phyloP scores from a whole-genome alignment of 2,329 filamentous ascomycete species.

The Microdochium trichocladiopsis region DNA sequence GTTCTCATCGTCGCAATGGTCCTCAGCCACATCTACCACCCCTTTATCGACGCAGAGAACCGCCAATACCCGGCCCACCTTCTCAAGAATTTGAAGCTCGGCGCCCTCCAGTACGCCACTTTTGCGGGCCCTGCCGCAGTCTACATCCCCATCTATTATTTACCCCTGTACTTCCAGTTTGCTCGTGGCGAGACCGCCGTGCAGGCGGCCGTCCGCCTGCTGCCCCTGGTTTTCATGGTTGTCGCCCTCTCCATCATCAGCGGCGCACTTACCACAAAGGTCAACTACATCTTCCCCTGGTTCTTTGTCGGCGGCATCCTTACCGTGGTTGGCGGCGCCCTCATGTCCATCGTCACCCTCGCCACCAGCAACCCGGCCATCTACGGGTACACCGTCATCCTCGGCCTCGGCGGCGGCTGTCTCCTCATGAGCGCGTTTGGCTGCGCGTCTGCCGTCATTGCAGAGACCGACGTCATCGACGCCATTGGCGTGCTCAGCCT shows the following conservation, averaged over 20 bases:
- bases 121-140: constrained; percentile 19
- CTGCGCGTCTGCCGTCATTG: constrained; percentile 21
- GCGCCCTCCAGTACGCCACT: constrained; percentile 29
- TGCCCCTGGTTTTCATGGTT: constrained; percentile 30
- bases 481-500: neutral
- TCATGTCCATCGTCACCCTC: constrained; percentile 22
- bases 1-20: constrained; percentile 31
- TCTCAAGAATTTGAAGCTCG: constrained; percentile 19
- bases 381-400: constrained; percentile 26
- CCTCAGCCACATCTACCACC: constrained; percentile 31
- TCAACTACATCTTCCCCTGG: constrained; percentile 31
- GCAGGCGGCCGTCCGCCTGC: constrained; percentile 25
- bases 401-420: constrained; percentile 29
- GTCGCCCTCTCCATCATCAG: constrained; percentile 23
- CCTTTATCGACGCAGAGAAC: constrained; percentile 27
- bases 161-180: constrained; percentile 44
- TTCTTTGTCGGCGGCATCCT: constrained; percentile 27
- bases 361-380: constrained; percentile 12
- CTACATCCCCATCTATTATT: constrained; percentile 32
- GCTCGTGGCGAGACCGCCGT: constrained; percentile 28
- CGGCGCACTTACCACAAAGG: constrained; percentile 23
- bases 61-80: constrained; percentile 33
- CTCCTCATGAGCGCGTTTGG: constrained; percentile 25
- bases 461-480: neutral
- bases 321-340: constrained; percentile 22